phyloP scores from a whole-genome alignment of 441 rosid genomes.

The Populus trichocarpa region DNA sequence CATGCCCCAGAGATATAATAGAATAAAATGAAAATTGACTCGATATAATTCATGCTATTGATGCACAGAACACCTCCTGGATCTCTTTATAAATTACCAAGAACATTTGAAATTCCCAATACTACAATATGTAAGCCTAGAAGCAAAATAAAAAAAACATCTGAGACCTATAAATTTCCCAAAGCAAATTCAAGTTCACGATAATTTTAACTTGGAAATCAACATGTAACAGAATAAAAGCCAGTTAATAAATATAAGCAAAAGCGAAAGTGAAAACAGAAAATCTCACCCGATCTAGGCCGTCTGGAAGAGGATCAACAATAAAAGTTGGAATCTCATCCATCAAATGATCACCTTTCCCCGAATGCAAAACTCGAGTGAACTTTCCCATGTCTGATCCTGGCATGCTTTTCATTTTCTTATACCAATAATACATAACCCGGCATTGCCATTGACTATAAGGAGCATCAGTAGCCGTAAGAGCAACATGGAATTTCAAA shows the following conservation, averaged over 20 bases:
- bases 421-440: constrained; percentile 76
- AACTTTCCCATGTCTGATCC: constrained; percentile 81
- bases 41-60: background rate
- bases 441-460: constrained; percentile 87
- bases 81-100: background rate
- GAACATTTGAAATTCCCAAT: background rate
- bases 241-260: background rate
- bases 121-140: background rate
- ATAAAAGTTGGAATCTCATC: constrained; percentile 68
- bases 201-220: background rate
- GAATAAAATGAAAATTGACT: no score
- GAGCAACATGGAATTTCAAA: constrained; percentile 55
- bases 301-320: constrained; percentile 77
- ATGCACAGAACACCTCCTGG: background rate
- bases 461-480: constrained; percentile 63
- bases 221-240: background rate
- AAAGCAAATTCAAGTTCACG: background rate
- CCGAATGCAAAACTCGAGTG: constrained; percentile 78
- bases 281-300: constrained; percentile 65
- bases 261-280: background rate
- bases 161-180: background rate
- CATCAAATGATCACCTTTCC: constrained; percentile 64
- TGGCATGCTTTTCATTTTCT: constrained; percentile 54
- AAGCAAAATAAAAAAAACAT: background rate
- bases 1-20: no score